Base-by-base conservation (phyloP, 228 moss, liverwort and hornwort species). In the Sphagnum magellanicum region DNA sequence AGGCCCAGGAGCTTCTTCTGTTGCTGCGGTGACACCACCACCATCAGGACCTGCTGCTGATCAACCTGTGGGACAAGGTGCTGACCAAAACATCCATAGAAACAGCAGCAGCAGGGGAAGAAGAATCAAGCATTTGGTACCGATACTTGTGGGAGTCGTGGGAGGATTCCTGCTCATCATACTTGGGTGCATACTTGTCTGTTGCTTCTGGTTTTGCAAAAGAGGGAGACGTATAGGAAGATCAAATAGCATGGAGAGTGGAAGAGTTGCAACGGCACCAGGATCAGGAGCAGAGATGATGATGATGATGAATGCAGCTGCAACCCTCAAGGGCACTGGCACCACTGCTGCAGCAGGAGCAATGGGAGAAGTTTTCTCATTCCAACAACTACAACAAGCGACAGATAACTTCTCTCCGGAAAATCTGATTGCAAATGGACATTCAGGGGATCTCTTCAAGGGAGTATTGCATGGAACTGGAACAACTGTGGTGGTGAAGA, bases 361-460 rank as follows among this genome's bases (percentile, higher is more conserved):
- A 1, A 79, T 93, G 78, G 97, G 97, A 0, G 93, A 97, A 74
- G 84, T 88, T 46, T 97, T 91, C 73, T 63, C 83, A 0, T 91
- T 87, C 60, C 60, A 85, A 4, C 93, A 90, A 51, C 79, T 97
- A 52, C 87, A 87, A 73, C 79, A 90, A 49, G 97, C 93, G 16
- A 97, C 97, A 9, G 88, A 83, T 72, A 86, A 93, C 55, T 97
- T 93, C 66, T 71, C 80, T 16, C 52, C 81, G 0, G 70, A 80
- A 4, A 97, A 97, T 62, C 68, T 97, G 52, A 91, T 97, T 9
- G 70, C 78, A 8, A 77, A 84, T 14, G 97, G 97, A 0, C 86
- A 90, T 66, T 97, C 97, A 0, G 97, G 97, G 16, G 97, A 97
- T 49, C 67, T 97, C 32, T 97, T 92, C 82, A 90, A 77, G 68